Conservation (phyloP, 352 stramenopile species). For the Discostella stelligera region DNA sequence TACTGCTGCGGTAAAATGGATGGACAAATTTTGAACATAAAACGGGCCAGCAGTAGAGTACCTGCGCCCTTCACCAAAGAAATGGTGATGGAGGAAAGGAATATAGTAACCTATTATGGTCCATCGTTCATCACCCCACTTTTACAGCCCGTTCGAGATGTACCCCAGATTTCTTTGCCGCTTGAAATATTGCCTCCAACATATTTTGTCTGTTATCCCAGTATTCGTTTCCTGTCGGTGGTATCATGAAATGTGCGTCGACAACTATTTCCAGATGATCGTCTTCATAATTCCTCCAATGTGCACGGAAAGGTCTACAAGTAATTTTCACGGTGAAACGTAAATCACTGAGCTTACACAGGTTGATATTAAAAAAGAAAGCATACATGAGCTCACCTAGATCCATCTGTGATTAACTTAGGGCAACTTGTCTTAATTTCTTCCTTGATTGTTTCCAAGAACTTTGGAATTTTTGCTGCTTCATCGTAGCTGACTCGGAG, state of each 20-base stretch:
- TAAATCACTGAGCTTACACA: not conserved
- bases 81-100: not conserved
- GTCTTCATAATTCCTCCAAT: slow-evolving; percentile 60
- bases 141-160: slow-evolving; percentile 20
- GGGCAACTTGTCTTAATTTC: slow-evolving; percentile 57
- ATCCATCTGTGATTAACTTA: slow-evolving; percentile 63
- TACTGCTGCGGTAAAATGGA: too few relatives aligned
- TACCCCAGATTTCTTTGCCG: slow-evolving; percentile 53
- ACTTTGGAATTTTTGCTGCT: slow-evolving; percentile 54
- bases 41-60: not conserved
- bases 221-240: slow-evolving; percentile 49
- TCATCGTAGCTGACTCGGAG: slow-evolving; percentile 59
- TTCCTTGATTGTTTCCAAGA: slow-evolving; percentile 59
- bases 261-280: slow-evolving; percentile 58
- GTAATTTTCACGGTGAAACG: not conserved
- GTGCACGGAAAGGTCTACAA: slow-evolving; percentile 49
- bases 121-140: not conserved
- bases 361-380: not conserved
- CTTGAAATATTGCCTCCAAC: slow-evolving; percentile 56
- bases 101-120: not conserved
- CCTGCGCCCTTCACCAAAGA: not conserved
- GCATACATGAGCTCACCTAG: slow-evolving; percentile 1
- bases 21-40: not conserved
- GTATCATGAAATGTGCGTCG: slow-evolving; percentile 55
- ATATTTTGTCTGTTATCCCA: slow-evolving; percentile 59